phyloP scores from a whole-genome alignment of 2,329 filamentous ascomycete genomes.

The Xylaria sp. region DNA sequence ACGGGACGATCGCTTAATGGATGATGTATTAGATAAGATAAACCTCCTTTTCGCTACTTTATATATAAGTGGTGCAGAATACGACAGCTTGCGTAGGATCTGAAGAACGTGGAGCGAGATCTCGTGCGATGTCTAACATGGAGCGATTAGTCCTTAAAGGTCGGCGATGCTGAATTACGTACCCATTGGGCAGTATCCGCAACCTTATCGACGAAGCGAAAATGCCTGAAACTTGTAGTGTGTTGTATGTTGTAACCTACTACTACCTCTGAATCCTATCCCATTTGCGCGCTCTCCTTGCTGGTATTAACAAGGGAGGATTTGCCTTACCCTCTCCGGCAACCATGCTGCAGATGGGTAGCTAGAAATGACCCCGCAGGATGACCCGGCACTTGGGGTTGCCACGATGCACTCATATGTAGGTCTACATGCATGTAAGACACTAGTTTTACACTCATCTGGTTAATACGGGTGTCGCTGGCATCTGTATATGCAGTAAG shows the following conservation, averaged over 20 bases:
- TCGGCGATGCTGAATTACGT: no score
- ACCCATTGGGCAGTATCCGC: not conserved
- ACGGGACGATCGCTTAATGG: constrained; percentile 32
- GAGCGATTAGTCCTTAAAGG: not conserved
- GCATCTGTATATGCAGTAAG: not conserved
- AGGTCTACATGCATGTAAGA: constrained; percentile 29
- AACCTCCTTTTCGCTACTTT: constrained; percentile 5
- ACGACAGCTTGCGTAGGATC: constrained; percentile 1
- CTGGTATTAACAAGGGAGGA: not conserved
- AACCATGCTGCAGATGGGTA: constrained; percentile 5
- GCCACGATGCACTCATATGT: constrained; percentile 21
- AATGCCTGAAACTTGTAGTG: not conserved
- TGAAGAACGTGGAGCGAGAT: constrained; percentile 10
- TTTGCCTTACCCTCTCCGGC: not conserved
- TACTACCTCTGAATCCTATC: not conserved
- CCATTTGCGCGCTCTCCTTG: not conserved
- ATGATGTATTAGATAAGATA: constrained; percentile 36
- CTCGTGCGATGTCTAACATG: not conserved
- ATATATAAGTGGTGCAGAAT: not conserved
- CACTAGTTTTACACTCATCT: not conserved
- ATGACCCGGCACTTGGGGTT: constrained; percentile 13
- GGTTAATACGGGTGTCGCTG: not conserved
- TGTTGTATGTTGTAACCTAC: not conserved
- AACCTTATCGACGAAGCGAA: not conserved
- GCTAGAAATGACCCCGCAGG: constrained; percentile 9